A percentile compares a stretch with the other conserved stretches of the same genome.
These are phyloP conservation scores for Zymoseptoria passerinii DNA, from an alignment of 2,329 filamentous ascomycete species.

Conservation along the genomic window DNA sequence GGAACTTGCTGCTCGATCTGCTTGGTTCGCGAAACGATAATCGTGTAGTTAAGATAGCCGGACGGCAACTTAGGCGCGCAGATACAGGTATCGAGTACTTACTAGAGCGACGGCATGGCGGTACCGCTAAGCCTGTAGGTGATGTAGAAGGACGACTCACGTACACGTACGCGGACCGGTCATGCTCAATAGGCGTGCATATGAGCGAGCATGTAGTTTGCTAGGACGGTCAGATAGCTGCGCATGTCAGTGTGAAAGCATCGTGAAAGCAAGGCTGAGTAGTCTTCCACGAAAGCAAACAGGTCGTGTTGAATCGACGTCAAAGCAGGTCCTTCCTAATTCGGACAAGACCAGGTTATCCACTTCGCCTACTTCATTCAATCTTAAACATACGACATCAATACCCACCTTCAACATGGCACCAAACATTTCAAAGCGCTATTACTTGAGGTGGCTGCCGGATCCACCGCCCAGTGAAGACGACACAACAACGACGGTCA, in stretches of 20 bases:
- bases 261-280: not conserved
- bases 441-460: constrained; percentile 52
- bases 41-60: not conserved
- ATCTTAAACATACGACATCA: not conserved
- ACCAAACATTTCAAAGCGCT: constrained; percentile 46
- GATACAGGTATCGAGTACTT: not conserved
- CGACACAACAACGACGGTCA: constrained; percentile 41
- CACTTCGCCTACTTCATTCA: not conserved
- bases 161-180: too few relatives aligned
- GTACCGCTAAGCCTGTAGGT: too few relatives aligned
- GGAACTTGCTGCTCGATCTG: not conserved
- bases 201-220: not conserved
- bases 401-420: constrained; percentile 11
- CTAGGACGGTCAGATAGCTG: not conserved
- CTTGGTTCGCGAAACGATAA: too few relatives aligned
- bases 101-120: too few relatives aligned
- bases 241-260: not conserved
- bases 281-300: not conserved
- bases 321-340: not conserved
- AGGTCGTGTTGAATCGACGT: not conserved
- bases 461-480: constrained; percentile 17
- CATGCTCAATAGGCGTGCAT: too few relatives aligned
- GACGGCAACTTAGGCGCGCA: not conserved
- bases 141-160: too few relatives aligned
- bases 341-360: not conserved